Evolutionary conservation across 1,284 basidiomycete genomes (phyloP), one percentile per base, ranked within the genome.

Genomic region (Volvariella surrecta): DNA sequence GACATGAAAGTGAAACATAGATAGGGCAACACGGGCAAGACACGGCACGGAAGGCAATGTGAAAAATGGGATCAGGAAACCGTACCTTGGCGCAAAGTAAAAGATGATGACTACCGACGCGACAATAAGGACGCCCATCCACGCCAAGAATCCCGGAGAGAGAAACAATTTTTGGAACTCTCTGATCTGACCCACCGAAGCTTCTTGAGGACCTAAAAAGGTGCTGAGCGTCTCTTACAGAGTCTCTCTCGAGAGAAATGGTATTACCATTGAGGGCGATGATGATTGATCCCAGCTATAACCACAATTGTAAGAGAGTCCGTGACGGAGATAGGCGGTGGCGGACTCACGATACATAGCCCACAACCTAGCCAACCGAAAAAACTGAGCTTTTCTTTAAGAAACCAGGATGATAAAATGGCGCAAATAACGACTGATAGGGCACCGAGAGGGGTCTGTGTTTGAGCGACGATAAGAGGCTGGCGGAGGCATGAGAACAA

Each of bases 371-470:
- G 71, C 90, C 90, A 94, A 42, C 92, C 92, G 57, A 93, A 93
- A 63, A 92, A 87, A 24, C 82, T 87, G 42, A 99, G 76, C 50
- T 76, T 87, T 62, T 99, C 96, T 42, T 95, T 85, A 54, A 98
- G 81, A 66, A 98, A 88, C 55, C 96, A 74, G 37, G 91, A 92
- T 8, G 93, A 95, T 16, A 98, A 71, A 20, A 96, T 86, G 30
- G 95, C 95, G 54, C 88, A 95, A 51, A 98, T 76, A 54, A 99
- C 94, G 52, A 99, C 96, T 13, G 92, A 94, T 44, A 99, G 77
- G 2, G 94, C 93, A 37, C 95, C 95, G 54, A 99, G 78, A 1
- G 95, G 94, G n/a, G 92, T 95, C 75, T 90, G 56, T 49, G 42
- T 35, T 32, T 15, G 11, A 28, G 34, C 6, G 11, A 28, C 34